Percentiles rank a stretch among this genome's conserved stretches.
phyloP scores from a whole-genome alignment of 257 asterid genomes.

The Fraxinus quadrangulata region DNA sequence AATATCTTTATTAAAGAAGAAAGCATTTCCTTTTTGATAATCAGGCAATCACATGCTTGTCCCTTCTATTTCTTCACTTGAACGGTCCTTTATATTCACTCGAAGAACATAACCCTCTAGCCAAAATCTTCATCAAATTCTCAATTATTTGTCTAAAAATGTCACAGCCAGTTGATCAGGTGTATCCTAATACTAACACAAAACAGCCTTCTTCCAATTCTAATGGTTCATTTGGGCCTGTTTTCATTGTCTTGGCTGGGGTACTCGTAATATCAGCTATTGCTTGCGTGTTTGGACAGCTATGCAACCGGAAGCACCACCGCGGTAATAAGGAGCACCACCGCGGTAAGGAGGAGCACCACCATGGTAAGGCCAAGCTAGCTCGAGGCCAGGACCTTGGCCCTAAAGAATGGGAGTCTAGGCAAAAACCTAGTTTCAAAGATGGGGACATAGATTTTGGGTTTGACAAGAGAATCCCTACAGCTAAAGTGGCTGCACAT shows the following conservation, averaged over 20 bases:
- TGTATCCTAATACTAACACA: constrained; percentile 52
- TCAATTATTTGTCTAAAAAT: constrained; percentile 8
- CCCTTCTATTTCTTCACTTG: constrained; percentile 21
- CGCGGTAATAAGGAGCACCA: constrained; percentile 36
- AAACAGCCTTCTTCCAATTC: constrained; percentile 43
- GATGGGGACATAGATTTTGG: constrained; percentile 80
- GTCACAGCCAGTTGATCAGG: constrained; percentile 52
- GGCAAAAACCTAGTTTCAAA: constrained; percentile 45
- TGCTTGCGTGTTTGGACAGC: constrained; percentile 70
- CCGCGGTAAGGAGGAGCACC: constrained; percentile 9
- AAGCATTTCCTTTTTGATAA: constrained; percentile 35
- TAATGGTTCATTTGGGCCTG: constrained; percentile 77
- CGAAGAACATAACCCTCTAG: constrained; percentile 36
- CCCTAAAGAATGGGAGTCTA: constrained; percentile 48
- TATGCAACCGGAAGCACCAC: constrained; percentile 56
- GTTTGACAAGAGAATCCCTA: constrained; percentile 45
- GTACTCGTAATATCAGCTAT: constrained; percentile 60
- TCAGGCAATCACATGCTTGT: constrained; percentile 16
- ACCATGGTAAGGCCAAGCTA: constrained; percentile 8
- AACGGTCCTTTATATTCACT: constrained; percentile 41
- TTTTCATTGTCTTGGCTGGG: constrained; percentile 66
- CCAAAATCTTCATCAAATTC: neutral
- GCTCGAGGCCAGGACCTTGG: neutral
- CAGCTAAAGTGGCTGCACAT: constrained; percentile 31
- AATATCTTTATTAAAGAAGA: constrained; percentile 69